Percentiles rank a stretch among this genome's conserved stretches.
Conservation (phyloP, 2,329 filamentous ascomycete genomes). For the Cylindrodendrum hubeiense region DNA sequence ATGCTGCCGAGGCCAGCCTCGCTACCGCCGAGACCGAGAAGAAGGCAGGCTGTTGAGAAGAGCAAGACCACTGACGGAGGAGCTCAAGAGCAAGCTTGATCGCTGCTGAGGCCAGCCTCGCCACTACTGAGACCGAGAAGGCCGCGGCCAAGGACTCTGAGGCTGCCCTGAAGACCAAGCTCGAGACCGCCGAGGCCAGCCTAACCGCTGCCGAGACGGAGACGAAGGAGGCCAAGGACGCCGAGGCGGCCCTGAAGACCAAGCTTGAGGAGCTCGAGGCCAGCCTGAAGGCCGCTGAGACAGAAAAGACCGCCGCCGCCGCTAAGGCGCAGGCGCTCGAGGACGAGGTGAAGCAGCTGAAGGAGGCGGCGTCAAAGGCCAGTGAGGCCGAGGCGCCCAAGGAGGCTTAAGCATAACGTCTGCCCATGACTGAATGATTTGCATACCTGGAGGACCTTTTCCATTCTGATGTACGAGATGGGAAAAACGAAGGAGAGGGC, state of each 20-base stretch:
- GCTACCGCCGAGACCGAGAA: constrained; percentile 21
- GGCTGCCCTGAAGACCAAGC: constrained; percentile 21
- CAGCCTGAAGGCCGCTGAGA: constrained; percentile 31
- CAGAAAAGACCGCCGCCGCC: constrained; percentile 28
- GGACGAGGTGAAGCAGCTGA: constrained; percentile 30
- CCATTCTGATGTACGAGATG: constrained; percentile 34
- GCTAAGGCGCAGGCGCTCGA: constrained; percentile 25
- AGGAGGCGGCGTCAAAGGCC: constrained; percentile 30
- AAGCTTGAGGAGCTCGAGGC: constrained; percentile 34
- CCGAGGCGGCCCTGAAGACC: constrained; percentile 34
- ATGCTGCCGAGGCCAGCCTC: constrained; percentile 26
- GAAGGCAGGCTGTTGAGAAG: constrained; percentile 6
- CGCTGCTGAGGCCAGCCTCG: constrained; percentile 20
- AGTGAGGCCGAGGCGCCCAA: constrained; percentile 17
- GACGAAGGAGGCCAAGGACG: constrained; percentile 5
- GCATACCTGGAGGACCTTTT: constrained; percentile 22
- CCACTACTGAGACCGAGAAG: constrained; percentile 21
- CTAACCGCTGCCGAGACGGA: constrained; percentile 1
- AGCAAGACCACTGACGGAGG: constrained; percentile 37
- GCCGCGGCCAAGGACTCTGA: constrained; percentile 19
- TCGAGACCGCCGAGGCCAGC: constrained; percentile 10
- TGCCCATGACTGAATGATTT: constrained; percentile 26
- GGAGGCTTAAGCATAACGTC: constrained; percentile 25
- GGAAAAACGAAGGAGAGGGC: constrained; percentile 46
- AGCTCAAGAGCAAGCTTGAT: constrained; percentile 34